Conservation (phyloP, 371 early-diverging fungal species). For the Spiromyces aspiralis region DNA sequence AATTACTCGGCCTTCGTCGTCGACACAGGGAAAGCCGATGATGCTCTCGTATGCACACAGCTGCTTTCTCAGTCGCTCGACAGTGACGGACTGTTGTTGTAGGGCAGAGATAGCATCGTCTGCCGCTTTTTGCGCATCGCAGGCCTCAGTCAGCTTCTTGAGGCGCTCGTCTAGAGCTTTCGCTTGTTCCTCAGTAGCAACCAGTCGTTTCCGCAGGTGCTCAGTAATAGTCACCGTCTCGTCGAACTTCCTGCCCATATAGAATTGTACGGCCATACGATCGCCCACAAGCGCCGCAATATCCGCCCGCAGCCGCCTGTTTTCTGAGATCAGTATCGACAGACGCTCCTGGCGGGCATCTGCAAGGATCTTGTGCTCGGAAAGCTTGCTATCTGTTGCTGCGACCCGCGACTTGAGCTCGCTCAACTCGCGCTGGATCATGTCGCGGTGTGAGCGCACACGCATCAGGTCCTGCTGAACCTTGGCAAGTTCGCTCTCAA, state of each 20-base stretch:
- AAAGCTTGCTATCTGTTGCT: slow-evolving; percentile 38
- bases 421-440: slow-evolving; percentile 50
- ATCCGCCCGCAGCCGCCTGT: slow-evolving; percentile 46
- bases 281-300: slow-evolving; percentile 45
- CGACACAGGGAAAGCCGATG: slow-evolving; percentile 9
- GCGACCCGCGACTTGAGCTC: slow-evolving; percentile 48
- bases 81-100: not conserved
- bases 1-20: slow-evolving; percentile 7
- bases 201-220: slow-evolving; percentile 27
- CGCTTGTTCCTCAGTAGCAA: not conserved
- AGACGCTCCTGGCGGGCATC: slow-evolving; percentile 55
- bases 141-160: not conserved
- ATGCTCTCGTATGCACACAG: slow-evolving; percentile 18
- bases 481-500: slow-evolving; percentile 49
- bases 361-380: slow-evolving; percentile 47
- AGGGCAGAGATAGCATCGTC: not conserved
- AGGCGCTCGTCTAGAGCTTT: not conserved
- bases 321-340: slow-evolving; percentile 38
- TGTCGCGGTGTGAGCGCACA: slow-evolving; percentile 63
- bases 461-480: slow-evolving; percentile 58
- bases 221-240: slow-evolving; percentile 26
- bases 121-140: not conserved
- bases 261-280: slow-evolving; percentile 48
- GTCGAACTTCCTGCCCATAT: slow-evolving; percentile 30
- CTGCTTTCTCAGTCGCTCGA: slow-evolving; percentile 9